phyloP scores from a whole-genome alignment of 2,329 filamentous ascomycete genomes.

The Mariannaea sp. region DNA sequence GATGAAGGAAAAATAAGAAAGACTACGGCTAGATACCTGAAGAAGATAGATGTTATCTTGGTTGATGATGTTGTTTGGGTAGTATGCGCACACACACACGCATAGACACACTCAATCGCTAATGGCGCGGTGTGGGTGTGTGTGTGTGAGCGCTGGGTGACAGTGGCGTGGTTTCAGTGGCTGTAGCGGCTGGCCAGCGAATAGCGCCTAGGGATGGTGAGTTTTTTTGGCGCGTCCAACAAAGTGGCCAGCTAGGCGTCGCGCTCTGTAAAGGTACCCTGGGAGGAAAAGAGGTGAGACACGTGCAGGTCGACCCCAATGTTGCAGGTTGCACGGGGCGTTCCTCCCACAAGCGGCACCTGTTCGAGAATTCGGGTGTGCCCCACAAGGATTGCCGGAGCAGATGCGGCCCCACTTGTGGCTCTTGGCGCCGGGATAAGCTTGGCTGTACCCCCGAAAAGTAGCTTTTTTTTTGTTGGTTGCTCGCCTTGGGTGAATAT shows the following conservation, averaged over 20 bases:
- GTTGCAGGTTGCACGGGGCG: slow-evolving; percentile 7
- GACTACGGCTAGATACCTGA: not conserved
- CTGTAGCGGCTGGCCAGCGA: slow-evolving; percentile 14
- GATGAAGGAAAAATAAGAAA: not conserved
- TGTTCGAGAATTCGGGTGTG: slow-evolving; percentile 6
- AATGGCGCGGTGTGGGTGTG: slow-evolving; percentile 5
- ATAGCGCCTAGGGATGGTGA: slow-evolving; percentile 20
- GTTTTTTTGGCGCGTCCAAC: no score
- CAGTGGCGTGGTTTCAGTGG: slow-evolving; percentile 17
- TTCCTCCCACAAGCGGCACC: slow-evolving; percentile 6
- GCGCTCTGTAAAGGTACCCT: not conserved
- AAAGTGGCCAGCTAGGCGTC: not conserved
- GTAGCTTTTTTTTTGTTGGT: slow-evolving; percentile 15
- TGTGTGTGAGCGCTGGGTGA: not conserved
- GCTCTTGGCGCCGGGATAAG: slow-evolving; percentile 6
- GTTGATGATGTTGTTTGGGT: not conserved
- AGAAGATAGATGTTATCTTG: not conserved
- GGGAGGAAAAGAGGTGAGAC: not conserved
- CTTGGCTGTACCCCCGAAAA: slow-evolving; percentile 9
- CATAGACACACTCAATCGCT: slow-evolving; percentile 13
- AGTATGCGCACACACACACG: not conserved
- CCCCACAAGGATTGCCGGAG: slow-evolving; percentile 17
- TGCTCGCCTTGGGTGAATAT: not conserved
- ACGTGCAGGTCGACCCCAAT: slow-evolving; percentile 7
- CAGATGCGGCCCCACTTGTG: slow-evolving; percentile 21